These are phyloP conservation scores for Lithohypha guttulata DNA, from an alignment of 2,329 filamentous ascomycete species.

Conservation along the genomic window DNA sequence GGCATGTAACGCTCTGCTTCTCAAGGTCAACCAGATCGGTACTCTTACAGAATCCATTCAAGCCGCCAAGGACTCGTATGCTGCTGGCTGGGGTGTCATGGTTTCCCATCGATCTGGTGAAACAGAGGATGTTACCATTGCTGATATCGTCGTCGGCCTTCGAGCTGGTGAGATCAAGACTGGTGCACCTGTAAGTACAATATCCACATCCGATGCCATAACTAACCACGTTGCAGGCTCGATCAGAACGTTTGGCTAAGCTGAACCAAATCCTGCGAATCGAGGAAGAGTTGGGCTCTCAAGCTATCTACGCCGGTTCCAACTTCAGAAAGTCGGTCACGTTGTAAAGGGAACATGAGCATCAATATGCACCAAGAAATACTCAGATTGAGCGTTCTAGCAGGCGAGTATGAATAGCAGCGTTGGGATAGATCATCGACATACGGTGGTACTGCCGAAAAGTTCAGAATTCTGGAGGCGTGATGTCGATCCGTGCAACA, in stretches of 20 bases:
- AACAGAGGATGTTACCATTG: conserved; percentile 99
- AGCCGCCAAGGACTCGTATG: conserved; percentile 96
- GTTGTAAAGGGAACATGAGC: too few species aligned
- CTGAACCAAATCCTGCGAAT: conserved; percentile 99
- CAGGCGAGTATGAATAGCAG: too few species aligned
- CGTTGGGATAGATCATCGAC: too few species aligned
- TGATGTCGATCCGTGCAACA: too few species aligned
- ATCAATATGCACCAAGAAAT: too few species aligned
- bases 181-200: conserved; percentile 55
- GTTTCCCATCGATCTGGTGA: conserved; percentile 98
- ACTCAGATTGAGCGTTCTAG: too few species aligned
- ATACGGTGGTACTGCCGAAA: too few species aligned
- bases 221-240: conserved; percentile 36
- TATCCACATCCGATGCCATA: not conserved
- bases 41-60: conserved; percentile 98
- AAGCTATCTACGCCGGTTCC: conserved; percentile 81
- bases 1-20: conserved; percentile 93
- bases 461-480: too few species aligned
- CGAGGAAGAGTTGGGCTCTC: conserved; percentile 92
- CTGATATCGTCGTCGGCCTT: conserved; percentile 94
- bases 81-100: conserved; percentile 96
- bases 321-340: conserved; percentile 88
- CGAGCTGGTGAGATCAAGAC: conserved; percentile 98
- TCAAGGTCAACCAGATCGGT: conserved; percentile 99
- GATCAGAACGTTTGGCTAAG: conserved; percentile 97